A percentile compares a stretch with the other conserved stretches of the same genome.
Conservation (phyloP, 192 early-diverging fungal species). For the Podochytrium sp. region DNA sequence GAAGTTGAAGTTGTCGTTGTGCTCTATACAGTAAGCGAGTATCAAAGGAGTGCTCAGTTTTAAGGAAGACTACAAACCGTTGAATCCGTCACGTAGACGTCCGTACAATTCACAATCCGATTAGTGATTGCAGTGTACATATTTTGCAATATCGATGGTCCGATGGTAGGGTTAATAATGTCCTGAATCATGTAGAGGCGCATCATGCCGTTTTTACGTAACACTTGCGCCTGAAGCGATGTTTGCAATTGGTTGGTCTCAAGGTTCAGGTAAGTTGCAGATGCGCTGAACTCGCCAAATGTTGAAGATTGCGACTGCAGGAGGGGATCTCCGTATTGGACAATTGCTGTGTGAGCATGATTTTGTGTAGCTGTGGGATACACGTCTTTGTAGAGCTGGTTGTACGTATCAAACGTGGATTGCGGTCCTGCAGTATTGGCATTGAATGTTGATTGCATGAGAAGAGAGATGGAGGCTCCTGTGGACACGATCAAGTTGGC, state of each 20-base stretch:
- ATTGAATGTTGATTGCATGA: slow-evolving; percentile 37
- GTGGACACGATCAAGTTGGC: slow-evolving; percentile 17
- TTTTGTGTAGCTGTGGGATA: background rate
- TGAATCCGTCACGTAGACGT: background rate
- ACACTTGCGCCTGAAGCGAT: slow-evolving; percentile 41
- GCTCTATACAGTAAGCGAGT: slow-evolving; percentile 5
- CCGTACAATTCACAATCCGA: slow-evolving; percentile 36
- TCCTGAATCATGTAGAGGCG: slow-evolving; percentile 40
- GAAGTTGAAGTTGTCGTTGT: slow-evolving; percentile 27
- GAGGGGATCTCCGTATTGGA: slow-evolving; percentile 45
- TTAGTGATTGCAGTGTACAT: slow-evolving; percentile 40
- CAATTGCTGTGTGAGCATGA: slow-evolving; percentile 39
- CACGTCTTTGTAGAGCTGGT: background rate
- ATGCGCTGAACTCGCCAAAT: slow-evolving; percentile 30
- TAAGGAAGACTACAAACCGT: background rate
- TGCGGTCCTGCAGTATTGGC: slow-evolving; percentile 37
- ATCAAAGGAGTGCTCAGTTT: slow-evolving; percentile 3
- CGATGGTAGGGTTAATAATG: slow-evolving; percentile 33
- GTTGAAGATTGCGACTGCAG: slow-evolving; percentile 18
- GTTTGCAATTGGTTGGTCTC: slow-evolving; percentile 14
- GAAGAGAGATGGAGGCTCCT: slow-evolving; percentile 21
- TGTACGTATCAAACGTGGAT: slow-evolving; percentile 18
- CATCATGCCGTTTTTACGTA: slow-evolving; percentile 35
- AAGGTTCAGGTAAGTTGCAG: slow-evolving; percentile 28
- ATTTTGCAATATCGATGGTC: slow-evolving; percentile 28